Percentiles rank a stretch among this genome's conserved stretches.
phyloP scores from a whole-genome alignment of 2,329 filamentous ascomycete genomes.

The Penicillium decumbens region DNA sequence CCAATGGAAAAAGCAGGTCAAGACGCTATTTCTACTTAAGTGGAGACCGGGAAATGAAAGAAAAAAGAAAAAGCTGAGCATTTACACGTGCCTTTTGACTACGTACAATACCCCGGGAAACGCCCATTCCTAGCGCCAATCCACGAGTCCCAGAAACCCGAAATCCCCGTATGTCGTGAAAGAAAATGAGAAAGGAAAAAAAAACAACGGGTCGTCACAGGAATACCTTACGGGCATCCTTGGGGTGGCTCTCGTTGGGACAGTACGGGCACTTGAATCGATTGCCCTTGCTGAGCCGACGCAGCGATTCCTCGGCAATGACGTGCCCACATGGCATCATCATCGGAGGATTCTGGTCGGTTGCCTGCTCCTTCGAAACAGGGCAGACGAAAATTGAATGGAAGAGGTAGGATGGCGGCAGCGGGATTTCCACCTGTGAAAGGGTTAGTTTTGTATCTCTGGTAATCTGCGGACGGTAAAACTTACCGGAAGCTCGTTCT shows the following conservation, averaged over 20 bases:
- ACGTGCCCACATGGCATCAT: conserved; percentile 96
- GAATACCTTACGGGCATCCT: conserved; percentile 70
- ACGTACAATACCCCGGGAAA: background rate
- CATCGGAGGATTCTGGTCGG: conserved; percentile 89
- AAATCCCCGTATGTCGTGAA: background rate
- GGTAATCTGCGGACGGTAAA: conserved; percentile 47
- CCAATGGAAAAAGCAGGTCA: background rate
- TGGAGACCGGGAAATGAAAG: conserved; percentile 14
- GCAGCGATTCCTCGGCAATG: conserved; percentile 76
- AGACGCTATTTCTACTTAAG: background rate
- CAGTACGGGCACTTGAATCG: conserved; percentile 97
- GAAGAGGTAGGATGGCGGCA: conserved; percentile 65
- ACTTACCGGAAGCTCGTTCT: conserved; percentile 80
- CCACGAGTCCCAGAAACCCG: background rate
- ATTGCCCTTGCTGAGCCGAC: conserved; percentile 70
- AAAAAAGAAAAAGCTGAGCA: background rate
- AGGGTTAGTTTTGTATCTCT: conserved; percentile 24
- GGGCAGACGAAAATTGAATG: conserved; percentile 98
- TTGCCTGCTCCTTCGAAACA: conserved; percentile 93
- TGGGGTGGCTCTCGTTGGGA: conserved; percentile 72
- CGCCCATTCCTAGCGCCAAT: background rate
- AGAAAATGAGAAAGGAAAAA: background rate
- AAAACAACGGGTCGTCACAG: conserved; percentile 44
- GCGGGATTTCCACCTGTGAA: conserved; percentile 57
- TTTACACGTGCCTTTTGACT: background rate